These are phyloP conservation scores for Saccharomycopsis sp. DNA, from an alignment of 805 yeast species.

Conservation along the genomic window DNA sequence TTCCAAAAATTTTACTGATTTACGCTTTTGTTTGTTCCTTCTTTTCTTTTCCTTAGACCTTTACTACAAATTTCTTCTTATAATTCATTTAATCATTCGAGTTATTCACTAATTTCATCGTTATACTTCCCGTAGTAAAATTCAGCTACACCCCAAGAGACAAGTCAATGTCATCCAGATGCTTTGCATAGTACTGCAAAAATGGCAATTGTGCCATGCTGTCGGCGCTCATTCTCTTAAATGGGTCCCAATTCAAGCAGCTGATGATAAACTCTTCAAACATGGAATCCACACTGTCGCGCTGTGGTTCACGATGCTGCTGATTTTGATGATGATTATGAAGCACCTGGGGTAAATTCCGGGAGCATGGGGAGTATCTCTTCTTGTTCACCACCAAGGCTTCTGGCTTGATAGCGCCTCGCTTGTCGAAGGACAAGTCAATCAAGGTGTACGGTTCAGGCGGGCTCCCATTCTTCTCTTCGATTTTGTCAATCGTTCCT, in stretches of 20 bases:
- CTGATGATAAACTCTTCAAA: not conserved
- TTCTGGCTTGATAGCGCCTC: conserved; percentile 8
- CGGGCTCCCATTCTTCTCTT: conserved; percentile 1
- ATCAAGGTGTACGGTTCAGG: conserved; percentile 14
- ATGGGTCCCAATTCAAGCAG: conserved; percentile 25
- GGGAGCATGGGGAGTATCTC: conserved; percentile 3
- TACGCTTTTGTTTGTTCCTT: too few species aligned
- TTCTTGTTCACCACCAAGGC: conserved; percentile 6
- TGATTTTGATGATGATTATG: too few species aligned
- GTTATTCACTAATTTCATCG: too few species aligned
- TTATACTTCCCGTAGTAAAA: too few species aligned
- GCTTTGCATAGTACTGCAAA: conserved; percentile 2
- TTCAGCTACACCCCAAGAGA: too few species aligned
- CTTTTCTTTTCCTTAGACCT: too few species aligned
- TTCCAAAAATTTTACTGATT: too few species aligned
- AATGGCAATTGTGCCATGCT: conserved; percentile 4
- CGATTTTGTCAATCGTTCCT: conserved; percentile 29
- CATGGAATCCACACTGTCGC: too few species aligned
- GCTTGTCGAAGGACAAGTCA: conserved; percentile 15
- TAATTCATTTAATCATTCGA: not conserved
- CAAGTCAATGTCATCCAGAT: too few species aligned
- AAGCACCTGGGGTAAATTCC: too few species aligned
- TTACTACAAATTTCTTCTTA: too few species aligned
- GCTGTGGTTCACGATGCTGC: too few species aligned
- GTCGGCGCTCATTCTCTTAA: conserved; percentile 25